Conservation (phyloP, 768 basidiomycete genomes). For the Melanogaster broomeanus region DNA sequence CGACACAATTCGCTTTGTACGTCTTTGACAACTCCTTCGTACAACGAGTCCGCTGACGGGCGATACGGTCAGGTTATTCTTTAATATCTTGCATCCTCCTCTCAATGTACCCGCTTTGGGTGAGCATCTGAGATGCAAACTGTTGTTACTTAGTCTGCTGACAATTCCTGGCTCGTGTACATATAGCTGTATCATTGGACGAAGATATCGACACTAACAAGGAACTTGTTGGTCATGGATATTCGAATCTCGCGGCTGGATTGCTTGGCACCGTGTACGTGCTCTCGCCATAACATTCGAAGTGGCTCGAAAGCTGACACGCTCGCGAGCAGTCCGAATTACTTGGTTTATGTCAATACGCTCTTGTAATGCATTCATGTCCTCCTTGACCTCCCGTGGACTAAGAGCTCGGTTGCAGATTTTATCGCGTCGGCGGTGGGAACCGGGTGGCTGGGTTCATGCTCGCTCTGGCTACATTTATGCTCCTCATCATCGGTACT, state of each 20-base stretch:
- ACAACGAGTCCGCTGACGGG: slow-evolving; percentile 15
- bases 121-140: slow-evolving; percentile 26
- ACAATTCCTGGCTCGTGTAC: background rate
- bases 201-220: slow-evolving; percentile 90
- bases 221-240: slow-evolving; percentile 91
- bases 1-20: slow-evolving; percentile 91
- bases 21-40: slow-evolving; percentile 39
- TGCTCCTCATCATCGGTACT: slow-evolving; percentile 80
- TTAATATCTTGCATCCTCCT: slow-evolving; percentile 83
- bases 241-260: slow-evolving; percentile 86
- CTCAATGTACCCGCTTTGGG: slow-evolving; percentile 89
- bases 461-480: slow-evolving; percentile 72
- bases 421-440: slow-evolving; percentile 92
- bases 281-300: background rate
- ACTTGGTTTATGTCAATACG: slow-evolving; percentile 88
- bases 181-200: slow-evolving; percentile 79
- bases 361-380: slow-evolving; percentile 51
- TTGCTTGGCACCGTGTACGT: slow-evolving; percentile 77
- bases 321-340: slow-evolving; percentile 60
- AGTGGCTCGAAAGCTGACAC: slow-evolving; percentile 3
- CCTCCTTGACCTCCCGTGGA: background rate
- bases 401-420: slow-evolving; percentile 39
- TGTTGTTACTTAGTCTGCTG: background rate
- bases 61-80: slow-evolving; percentile 59
- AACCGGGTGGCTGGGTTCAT: slow-evolving; percentile 84